These are phyloP conservation scores for Myxozyma vanderwaltii DNA, from an alignment of 805 yeast genomes.

Conservation along the genomic window DNA sequence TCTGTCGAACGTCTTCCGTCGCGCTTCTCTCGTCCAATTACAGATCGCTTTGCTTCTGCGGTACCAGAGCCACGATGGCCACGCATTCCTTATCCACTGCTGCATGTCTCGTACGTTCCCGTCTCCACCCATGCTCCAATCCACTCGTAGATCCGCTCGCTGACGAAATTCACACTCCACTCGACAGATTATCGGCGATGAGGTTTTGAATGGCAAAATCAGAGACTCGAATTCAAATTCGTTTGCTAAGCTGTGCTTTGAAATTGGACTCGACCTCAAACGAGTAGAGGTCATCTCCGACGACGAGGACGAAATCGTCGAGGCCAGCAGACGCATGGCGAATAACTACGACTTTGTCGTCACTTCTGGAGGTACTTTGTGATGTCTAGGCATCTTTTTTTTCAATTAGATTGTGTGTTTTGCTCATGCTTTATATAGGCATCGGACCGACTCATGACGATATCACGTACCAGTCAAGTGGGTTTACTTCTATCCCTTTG, in stretches of 20 bases:
- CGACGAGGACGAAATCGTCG: constrained; percentile 63
- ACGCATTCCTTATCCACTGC: constrained; percentile 40
- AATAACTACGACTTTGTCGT: constrained; percentile 64
- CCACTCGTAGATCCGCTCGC: too few relatives aligned
- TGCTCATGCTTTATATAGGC: constrained; percentile 38
- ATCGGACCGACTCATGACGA: constrained; percentile 94
- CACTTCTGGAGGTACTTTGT: constrained; percentile 64
- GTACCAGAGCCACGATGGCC: constrained; percentile 21
- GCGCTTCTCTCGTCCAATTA: too few relatives aligned
- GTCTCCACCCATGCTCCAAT: too few relatives aligned
- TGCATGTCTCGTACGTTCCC: constrained; percentile 43
- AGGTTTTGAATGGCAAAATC: constrained; percentile 82
- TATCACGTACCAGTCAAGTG: constrained; percentile 67
- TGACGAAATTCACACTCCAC: too few relatives aligned
- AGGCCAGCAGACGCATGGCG: constrained; percentile 52
- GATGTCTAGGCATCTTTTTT: too few relatives aligned
- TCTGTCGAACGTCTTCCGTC: too few relatives aligned
- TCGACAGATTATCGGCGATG: constrained; percentile 74
- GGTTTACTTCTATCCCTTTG: background rate
- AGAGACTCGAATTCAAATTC: constrained; percentile 72
- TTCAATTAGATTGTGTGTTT: background rate
- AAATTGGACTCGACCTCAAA: constrained; percentile 64
- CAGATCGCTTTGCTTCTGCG: background rate
- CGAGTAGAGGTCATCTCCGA: constrained; percentile 77
- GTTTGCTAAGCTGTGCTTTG: constrained; percentile 72